Conservation (phyloP, 768 basidiomycete genomes). For the Lanmaoa rubissima region DNA sequence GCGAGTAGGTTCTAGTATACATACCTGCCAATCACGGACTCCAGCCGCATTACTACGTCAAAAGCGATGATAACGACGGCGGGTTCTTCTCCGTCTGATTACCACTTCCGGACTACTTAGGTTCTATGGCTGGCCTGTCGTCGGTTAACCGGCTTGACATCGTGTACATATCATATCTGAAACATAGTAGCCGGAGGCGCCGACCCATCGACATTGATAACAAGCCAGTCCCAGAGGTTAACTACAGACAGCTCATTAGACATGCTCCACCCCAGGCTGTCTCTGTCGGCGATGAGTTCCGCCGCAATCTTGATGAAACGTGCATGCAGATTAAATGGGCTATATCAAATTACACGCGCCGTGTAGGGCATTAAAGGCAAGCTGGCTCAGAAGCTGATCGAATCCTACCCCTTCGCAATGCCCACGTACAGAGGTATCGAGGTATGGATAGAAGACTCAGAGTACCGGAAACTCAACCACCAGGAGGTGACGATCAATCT, state of each 20-base stretch:
- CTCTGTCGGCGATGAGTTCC: not conserved
- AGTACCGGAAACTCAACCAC: conserved; percentile 1
- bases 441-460: conserved; percentile 19
- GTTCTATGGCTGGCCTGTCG: not conserved
- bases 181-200: not conserved
- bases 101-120: not conserved
- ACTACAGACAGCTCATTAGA: not conserved
- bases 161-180: not conserved
- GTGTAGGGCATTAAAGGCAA: not conserved
- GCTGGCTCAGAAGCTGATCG: not conserved
- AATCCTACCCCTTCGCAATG: conserved; percentile 9
- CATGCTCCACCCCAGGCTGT: not conserved
- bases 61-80: not conserved
- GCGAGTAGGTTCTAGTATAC: too few relatives aligned
- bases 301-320: not conserved
- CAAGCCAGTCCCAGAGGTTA: not conserved
- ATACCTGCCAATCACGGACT: too few relatives aligned
- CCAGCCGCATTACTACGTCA: too few relatives aligned
- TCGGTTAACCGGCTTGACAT: not conserved
- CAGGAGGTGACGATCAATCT: conserved; percentile 7
- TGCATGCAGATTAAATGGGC: not conserved
- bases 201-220: not conserved
- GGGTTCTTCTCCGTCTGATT: not conserved
- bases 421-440: conserved; percentile 15
- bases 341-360: not conserved